Percentiles rank a stretch among this genome's conserved stretches.
Evolutionary conservation across 768 basidiomycete species (phyloP).

Genomic region (Lactifluus volemus): DNA sequence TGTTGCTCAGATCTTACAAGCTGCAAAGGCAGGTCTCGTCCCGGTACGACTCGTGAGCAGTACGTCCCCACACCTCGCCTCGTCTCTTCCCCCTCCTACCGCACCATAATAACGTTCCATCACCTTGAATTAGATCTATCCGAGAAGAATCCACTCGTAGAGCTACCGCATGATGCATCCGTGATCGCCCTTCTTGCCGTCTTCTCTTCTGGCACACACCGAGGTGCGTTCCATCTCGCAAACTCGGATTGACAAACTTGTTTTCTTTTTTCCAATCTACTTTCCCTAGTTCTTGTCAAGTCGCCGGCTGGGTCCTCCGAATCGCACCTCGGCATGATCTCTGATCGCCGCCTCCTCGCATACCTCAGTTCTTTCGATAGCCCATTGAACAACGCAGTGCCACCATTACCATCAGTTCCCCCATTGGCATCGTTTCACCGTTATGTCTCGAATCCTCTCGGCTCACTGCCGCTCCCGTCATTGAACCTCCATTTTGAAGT

Average conservation of each 20-base stretch:
- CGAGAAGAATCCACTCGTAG: conserved; percentile 73
- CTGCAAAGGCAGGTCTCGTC: conserved; percentile 66
- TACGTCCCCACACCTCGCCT: conserved; percentile 30
- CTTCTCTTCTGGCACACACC: conserved; percentile 64
- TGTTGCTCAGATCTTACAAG: conserved; percentile 59
- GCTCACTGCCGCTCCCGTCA: conserved; percentile 52
- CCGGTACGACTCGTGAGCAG: conserved; percentile 73
- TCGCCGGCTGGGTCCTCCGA: conserved; percentile 33
- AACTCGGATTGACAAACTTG: not conserved
- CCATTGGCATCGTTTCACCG: conserved; percentile 25
- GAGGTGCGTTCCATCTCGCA: conserved; percentile 37
- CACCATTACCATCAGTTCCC: not conserved
- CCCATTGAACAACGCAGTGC: conserved; percentile 24
- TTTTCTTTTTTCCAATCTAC: not conserved
- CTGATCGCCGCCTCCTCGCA: conserved; percentile 60
- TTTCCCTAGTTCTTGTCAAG: conserved; percentile 43
- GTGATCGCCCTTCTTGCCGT: conserved; percentile 52
- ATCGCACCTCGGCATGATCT: conserved; percentile 61
- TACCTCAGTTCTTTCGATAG: conserved; percentile 52
- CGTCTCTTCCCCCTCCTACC: conserved; percentile 1
- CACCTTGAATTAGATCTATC: conserved; percentile 67
- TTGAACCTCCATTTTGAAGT: conserved; percentile 55
- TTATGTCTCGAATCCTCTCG: conserved; percentile 47
- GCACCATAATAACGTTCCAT: not conserved
- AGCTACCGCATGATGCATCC: conserved; percentile 52